Conservation (phyloP, 495 filamentous ascomycete genomes). For the Aspergillus asperescens region DNA sequence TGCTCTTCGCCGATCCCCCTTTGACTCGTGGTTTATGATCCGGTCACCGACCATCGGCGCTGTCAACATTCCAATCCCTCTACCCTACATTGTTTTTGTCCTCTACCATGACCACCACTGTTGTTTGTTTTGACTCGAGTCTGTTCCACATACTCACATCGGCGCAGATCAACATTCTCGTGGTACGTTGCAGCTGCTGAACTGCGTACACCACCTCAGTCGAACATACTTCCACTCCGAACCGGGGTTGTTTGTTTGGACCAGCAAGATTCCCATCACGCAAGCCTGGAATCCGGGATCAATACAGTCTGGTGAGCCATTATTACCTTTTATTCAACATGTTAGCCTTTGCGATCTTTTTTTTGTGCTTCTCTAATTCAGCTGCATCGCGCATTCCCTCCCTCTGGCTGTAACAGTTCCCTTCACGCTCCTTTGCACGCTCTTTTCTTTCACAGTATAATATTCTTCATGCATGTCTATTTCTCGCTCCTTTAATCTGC, state of each 20-base stretch:
- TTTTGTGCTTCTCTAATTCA: neutral
- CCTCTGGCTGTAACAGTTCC: neutral
- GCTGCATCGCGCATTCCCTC: neutral
- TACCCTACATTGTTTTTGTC: conserved; percentile 20
- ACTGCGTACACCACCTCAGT: conserved; percentile 6
- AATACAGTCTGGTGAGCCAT: conserved; percentile 15
- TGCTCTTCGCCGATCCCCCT: neutral
- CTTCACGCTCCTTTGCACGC: conserved; percentile 4
- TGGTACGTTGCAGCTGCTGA: conserved; percentile 8
- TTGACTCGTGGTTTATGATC: conserved; percentile 3
- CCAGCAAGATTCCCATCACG: conserved; percentile 16
- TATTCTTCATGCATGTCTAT: neutral
- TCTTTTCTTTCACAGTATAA: neutral
- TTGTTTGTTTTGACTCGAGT: conserved; percentile 15
- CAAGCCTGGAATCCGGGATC: conserved; percentile 16
- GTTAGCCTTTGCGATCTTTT: neutral
- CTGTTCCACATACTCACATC: conserved; percentile 7
- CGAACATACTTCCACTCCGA: conserved; percentile 13
- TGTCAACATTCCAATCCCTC: conserved; percentile 18
- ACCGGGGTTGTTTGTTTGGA: conserved; percentile 11
- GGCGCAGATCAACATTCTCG: conserved; percentile 18
- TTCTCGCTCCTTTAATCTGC: neutral
- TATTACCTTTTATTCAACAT: conserved; percentile 11
- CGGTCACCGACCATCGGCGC: neutral
- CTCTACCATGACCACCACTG: neutral